Conservation (phyloP, 2,329 filamentous ascomycete genomes). For the Talaromyces sp. region DNA sequence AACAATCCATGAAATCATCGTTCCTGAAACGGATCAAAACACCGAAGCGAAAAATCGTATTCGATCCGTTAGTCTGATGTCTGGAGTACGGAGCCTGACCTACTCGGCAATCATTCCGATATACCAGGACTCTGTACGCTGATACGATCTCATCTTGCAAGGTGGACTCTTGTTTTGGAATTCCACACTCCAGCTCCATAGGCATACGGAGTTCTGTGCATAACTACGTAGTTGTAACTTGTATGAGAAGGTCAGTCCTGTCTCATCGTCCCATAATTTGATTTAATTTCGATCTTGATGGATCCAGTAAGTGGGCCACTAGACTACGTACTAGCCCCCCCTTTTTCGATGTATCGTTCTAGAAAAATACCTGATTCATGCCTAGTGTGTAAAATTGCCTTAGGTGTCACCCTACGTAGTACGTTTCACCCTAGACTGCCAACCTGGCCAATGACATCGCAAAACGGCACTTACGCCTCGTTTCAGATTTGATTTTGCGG, state of each 20-base stretch:
- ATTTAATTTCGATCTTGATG: no score
- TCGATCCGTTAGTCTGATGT: no score
- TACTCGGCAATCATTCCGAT: no score
- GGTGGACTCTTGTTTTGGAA: not conserved
- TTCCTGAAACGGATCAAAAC: not conserved
- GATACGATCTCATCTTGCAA: no score
- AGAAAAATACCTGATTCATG: constrained; percentile 10
- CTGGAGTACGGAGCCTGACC: no score
- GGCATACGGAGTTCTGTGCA: not conserved
- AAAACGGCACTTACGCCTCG: not conserved
- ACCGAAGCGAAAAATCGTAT: no score
- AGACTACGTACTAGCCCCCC: no score
- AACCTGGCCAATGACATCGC: not conserved
- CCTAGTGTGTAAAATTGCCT: not conserved
- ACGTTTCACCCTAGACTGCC: constrained; percentile 1
- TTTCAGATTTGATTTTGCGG: constrained; percentile 3
- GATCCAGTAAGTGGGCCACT: no score
- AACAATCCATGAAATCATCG: not conserved
- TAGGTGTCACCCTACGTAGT: not conserved
- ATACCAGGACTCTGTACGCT: no score
- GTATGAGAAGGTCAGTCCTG: no score
- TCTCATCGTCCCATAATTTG: no score
- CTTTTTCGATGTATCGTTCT: not conserved
- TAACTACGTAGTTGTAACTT: no score
- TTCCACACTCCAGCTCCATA: not conserved